phyloP scores from a whole-genome alignment of 1,139 yeast genomes.

The Debaryomyces sp. region DNA sequence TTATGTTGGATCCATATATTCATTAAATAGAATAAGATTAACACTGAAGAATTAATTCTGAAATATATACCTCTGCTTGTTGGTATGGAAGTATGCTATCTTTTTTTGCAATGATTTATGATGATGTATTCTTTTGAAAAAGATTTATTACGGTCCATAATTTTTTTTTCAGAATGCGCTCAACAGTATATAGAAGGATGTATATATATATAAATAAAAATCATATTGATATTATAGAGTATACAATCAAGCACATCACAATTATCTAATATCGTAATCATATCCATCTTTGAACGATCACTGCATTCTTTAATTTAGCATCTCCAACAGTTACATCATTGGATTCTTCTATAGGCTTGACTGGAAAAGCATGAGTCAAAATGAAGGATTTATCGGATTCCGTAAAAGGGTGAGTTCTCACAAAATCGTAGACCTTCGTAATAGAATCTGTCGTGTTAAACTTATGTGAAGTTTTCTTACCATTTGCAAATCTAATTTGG shows the following conservation, averaged over 20 bases:
- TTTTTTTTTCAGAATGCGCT: conserved; percentile 5
- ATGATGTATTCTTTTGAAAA: not conserved
- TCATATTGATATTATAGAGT: not conserved
- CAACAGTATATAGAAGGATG: not conserved
- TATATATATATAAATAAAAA: not conserved
- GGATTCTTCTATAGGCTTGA: conserved; percentile 66
- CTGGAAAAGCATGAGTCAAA: conserved; percentile 84
- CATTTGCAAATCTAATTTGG: conserved; percentile 86
- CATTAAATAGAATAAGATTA: not conserved
- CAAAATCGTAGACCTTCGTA: conserved; percentile 70
- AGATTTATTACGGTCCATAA: not conserved
- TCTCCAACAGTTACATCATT: conserved; percentile 58
- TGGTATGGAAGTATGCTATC: not conserved
- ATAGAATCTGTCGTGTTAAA: conserved; percentile 71
- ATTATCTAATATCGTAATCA: not conserved
- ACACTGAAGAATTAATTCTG: not conserved
- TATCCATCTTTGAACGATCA: conserved; percentile 85
- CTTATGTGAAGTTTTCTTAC: conserved; percentile 65
- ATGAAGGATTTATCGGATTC: conserved; percentile 55
- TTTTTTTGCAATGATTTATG: not conserved
- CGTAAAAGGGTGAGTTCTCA: conserved; percentile 48
- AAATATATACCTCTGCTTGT: not conserved
- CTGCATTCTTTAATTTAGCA: conserved; percentile 81
- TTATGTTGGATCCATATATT: not conserved
- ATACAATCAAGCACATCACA: not conserved